Evolutionary conservation across 129 eudicot genomes (phyloP).

Genomic region (Saussurea involucrata): DNA sequence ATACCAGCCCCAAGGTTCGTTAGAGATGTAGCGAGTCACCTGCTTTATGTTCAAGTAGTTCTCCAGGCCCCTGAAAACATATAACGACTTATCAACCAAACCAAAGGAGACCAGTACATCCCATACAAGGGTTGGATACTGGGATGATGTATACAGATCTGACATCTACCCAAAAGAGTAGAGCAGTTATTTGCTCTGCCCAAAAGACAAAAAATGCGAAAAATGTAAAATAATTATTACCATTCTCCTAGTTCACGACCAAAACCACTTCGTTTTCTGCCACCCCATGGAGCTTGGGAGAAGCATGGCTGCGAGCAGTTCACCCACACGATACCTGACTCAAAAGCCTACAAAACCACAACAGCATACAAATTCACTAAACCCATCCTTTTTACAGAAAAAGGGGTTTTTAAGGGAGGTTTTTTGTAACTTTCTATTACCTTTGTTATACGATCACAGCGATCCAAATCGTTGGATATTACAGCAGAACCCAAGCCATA

Average conservation of each 20-base stretch:
- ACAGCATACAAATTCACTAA: background rate
- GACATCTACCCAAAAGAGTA: background rate
- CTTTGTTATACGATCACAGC: slow-evolving; percentile 86
- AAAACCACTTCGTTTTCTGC: slow-evolving; percentile 94
- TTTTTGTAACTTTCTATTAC: slow-evolving; percentile 35
- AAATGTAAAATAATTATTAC: slow-evolving; percentile 32
- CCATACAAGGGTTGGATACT: background rate
- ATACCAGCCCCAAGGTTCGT: slow-evolving; percentile 97
- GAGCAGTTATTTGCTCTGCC: background rate
- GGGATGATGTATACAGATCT: no score
- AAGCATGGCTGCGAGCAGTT: slow-evolving; percentile 99
- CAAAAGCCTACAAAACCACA: slow-evolving; percentile 62
- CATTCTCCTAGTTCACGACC: slow-evolving; percentile 99
- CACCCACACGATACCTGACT: slow-evolving; percentile 87
- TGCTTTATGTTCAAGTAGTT: slow-evolving; percentile 90
- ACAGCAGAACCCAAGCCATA: slow-evolving; percentile 95
- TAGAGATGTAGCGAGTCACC: slow-evolving; percentile 74
- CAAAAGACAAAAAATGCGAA: background rate
- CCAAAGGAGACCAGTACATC: background rate
- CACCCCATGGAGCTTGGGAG: slow-evolving; percentile 99
- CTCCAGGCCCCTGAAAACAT: slow-evolving; percentile 73
- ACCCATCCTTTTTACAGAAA: background rate
- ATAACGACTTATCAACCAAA: background rate
- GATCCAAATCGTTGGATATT: slow-evolving; percentile 77
- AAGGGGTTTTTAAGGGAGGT: background rate